Evolutionary conservation across 2,329 filamentous ascomycete species (phyloP).

Genomic region (Metarhizium brunneum): DNA sequence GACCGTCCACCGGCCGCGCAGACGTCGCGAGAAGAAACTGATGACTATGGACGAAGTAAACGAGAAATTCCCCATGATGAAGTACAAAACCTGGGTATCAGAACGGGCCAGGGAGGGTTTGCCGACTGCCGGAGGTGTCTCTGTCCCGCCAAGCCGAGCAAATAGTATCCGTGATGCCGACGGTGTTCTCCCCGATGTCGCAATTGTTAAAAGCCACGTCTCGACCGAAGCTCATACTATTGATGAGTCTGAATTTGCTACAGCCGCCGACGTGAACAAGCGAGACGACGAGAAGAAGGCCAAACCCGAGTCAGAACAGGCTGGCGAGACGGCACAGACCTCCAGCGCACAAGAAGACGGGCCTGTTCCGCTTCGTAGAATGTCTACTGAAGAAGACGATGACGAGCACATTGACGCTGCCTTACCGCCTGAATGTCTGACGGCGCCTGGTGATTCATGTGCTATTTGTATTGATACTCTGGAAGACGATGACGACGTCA

Average conservation of each 20-base stretch:
- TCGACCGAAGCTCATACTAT: slow-evolving; percentile 21
- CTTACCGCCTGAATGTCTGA: slow-evolving; percentile 69
- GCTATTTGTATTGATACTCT: slow-evolving; percentile 93
- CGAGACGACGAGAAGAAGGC: slow-evolving; percentile 9
- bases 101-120: slow-evolving; percentile 75
- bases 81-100: slow-evolving; percentile 93
- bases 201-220: slow-evolving; percentile 32
- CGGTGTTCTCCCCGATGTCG: slow-evolving; percentile 37
- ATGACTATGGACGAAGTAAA: slow-evolving; percentile 99
- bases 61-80: slow-evolving; percentile 87
- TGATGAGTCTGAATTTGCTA: slow-evolving; percentile 9
- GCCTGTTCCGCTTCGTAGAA: slow-evolving; percentile 25
- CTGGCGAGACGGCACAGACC: slow-evolving; percentile 15
- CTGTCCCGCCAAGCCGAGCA: slow-evolving; percentile 61
- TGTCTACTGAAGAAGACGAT: slow-evolving; percentile 46
- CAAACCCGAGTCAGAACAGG: slow-evolving; percentile 9
- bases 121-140: slow-evolving; percentile 75
- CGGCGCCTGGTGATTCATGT: slow-evolving; percentile 81
- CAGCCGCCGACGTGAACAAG: slow-evolving; percentile 8
- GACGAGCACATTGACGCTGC: slow-evolving; percentile 79
- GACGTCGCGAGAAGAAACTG: slow-evolving; percentile 91
- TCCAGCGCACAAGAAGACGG: slow-evolving; percentile 14
- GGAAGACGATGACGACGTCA: slow-evolving; percentile 91
- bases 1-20: slow-evolving; percentile 74
- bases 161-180: slow-evolving; percentile 63